These are phyloP conservation scores for Keqinozyma sinolaborantium DNA, from an alignment of 1,139 yeast genomes.

Conservation along the genomic window DNA sequence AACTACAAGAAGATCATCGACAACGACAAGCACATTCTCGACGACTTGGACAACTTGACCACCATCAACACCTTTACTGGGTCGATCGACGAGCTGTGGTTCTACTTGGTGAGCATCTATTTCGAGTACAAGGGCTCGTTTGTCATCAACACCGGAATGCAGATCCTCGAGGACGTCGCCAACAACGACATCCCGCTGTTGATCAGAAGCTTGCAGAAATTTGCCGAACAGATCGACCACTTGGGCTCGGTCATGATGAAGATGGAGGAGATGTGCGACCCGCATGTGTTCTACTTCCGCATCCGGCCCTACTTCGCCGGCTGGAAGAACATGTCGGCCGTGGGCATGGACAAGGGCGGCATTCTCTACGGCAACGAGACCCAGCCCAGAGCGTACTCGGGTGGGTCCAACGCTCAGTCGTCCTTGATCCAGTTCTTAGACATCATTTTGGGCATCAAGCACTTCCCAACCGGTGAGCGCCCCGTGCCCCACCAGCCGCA, in stretches of 20 bases:
- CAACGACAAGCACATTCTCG: conserved; percentile 31
- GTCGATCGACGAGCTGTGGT: conserved; percentile 90
- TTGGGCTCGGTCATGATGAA: conserved; percentile 73
- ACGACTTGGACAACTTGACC: conserved; percentile 63
- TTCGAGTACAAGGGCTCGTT: conserved; percentile 82
- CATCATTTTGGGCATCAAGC: conserved; percentile 70
- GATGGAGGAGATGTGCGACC: conserved; percentile 95
- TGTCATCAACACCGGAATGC: conserved; percentile 57
- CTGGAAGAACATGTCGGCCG: conserved; percentile 89
- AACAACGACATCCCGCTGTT: conserved; percentile 34
- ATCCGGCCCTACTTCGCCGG: conserved; percentile 91
- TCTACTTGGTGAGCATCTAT: conserved; percentile 81
- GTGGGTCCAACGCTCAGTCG: conserved; percentile 94
- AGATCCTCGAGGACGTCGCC: conserved; percentile 26
- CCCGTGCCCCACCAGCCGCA: conserved; percentile 29
- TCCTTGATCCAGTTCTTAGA: conserved; percentile 87
- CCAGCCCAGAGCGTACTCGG: conserved; percentile 61
- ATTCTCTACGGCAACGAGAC: conserved; percentile 70
- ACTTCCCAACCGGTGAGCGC: conserved; percentile 70
- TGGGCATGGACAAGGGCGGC: conserved; percentile 75
- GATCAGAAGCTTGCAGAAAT: conserved; percentile 46
- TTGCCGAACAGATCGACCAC: conserved; percentile 75
- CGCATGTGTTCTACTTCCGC: conserved; percentile 82
- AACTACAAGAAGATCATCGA: conserved; percentile 69
- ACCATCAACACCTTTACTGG: conserved; percentile 88